phyloP scores from a whole-genome alignment of 345 rosid species.

The Triadica sebifera region DNA sequence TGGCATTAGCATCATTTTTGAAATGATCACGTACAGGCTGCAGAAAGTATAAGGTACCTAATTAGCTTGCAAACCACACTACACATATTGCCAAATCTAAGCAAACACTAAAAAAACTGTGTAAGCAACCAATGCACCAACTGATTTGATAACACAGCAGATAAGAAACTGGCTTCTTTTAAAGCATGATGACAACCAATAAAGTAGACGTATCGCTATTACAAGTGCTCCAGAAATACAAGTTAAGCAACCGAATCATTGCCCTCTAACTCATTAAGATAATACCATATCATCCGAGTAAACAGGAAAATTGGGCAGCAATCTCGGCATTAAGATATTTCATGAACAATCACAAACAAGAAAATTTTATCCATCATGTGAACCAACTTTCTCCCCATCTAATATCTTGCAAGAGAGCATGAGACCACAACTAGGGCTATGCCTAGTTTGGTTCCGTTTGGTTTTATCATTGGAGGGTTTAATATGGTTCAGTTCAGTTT shows the following conservation, averaged over 20 bases:
- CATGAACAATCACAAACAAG: too few species aligned
- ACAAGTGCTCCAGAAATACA: background rate
- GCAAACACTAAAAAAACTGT: background rate
- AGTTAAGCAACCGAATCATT: background rate
- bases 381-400: too few species aligned
- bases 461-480: too few species aligned
- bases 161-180: background rate
- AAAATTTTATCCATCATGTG: too few species aligned
- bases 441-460: background rate
- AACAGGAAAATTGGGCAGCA: background rate
- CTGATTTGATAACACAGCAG: background rate
- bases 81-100: background rate
- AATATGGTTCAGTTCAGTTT: too few species aligned
- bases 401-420: too few species aligned
- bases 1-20: constrained; percentile 49
- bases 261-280: background rate
- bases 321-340: background rate
- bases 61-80: background rate
- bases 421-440: too few species aligned
- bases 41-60: background rate
- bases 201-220: background rate
- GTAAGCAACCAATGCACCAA: background rate
- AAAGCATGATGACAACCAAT: background rate
- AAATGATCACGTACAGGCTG: constrained; percentile 92
- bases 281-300: background rate